Conservation (phyloP, 2,329 filamentous ascomycete genomes). For the Fusarium annulatum region DNA sequence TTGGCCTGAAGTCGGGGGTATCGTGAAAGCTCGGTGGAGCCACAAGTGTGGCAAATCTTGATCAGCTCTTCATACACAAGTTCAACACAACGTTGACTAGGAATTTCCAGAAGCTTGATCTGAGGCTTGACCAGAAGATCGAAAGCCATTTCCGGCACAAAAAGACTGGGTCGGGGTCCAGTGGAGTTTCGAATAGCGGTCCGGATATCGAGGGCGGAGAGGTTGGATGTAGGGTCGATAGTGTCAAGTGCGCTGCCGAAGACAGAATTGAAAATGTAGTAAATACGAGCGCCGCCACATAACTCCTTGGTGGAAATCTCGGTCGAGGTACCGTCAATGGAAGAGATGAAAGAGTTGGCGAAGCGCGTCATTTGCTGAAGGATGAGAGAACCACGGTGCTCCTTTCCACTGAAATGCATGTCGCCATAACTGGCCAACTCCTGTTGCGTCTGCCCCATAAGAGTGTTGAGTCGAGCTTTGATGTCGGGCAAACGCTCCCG, state of each 20-base stretch:
- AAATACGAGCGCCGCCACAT: conserved; percentile 93
- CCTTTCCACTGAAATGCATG: conserved; percentile 96
- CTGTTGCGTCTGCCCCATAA: conserved; percentile 99
- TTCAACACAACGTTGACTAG: conserved; percentile 96
- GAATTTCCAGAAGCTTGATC: conserved; percentile 95
- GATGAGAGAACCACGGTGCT: conserved; percentile 94
- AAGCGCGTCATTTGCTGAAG: conserved; percentile 98
- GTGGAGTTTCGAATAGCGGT: conserved; percentile 99
- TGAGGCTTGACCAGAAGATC: conserved; percentile 98
- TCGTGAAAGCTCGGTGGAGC: conserved; percentile 90
- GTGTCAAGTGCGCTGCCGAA: conserved; percentile 97
- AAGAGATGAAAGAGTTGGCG: conserved; percentile 96
- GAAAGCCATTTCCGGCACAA: conserved; percentile 97
- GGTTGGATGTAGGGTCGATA: conserved; percentile 94
- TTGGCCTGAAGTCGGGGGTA: conserved; percentile 95
- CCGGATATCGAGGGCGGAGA: conserved; percentile 93
- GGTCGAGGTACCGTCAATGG: conserved; percentile 97
- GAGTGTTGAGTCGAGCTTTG: conserved; percentile 94
- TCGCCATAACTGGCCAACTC: conserved; percentile 98
- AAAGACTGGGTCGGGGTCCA: conserved; percentile 92
- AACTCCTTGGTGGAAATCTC: conserved; percentile 99
- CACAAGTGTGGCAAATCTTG: conserved; percentile 99
- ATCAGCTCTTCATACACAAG: conserved; percentile 98
- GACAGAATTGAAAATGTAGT: conserved; percentile 99
- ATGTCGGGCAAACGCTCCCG: conserved; percentile 96